Conservation (phyloP, 371 early-diverging fungal genomes). For the Rhizopus microsporus region DNA sequence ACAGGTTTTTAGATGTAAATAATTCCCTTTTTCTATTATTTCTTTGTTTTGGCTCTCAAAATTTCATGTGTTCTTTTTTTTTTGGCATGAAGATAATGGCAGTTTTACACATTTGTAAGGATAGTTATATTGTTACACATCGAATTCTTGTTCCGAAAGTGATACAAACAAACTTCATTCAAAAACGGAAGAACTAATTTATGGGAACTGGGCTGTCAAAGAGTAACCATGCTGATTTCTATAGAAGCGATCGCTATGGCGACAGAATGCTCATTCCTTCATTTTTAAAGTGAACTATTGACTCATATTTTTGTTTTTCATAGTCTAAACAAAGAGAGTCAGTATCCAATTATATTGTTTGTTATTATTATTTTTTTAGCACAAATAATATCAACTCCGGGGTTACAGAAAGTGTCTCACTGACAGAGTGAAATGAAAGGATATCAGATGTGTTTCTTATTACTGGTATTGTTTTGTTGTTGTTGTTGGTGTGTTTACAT, state of each 20-base stretch:
- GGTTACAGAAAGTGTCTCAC: background rate
- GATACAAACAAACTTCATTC: background rate
- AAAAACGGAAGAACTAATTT: background rate
- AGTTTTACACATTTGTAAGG: conserved; percentile 1
- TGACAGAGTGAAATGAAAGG: background rate
- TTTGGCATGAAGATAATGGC: background rate
- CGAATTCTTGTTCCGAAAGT: background rate
- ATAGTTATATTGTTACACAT: background rate
- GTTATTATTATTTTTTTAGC: background rate
- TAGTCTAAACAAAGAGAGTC: background rate
- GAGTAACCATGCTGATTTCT: too few relatives aligned
- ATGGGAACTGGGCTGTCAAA: conserved; percentile 1
- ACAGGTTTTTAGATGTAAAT: too few relatives aligned
- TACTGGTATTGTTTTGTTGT: too few relatives aligned
- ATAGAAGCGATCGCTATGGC: too few relatives aligned
- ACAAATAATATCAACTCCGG: conserved; percentile 1
- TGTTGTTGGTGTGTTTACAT: too few relatives aligned
- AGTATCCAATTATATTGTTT: background rate
- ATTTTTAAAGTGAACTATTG: too few relatives aligned
- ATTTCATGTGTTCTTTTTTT: background rate
- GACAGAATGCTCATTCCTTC: too few relatives aligned
- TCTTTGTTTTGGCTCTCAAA: background rate
- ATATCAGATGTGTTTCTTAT: too few relatives aligned
- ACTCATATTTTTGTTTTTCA: too few relatives aligned
- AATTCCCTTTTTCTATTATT: background rate